Evolutionary conservation across 2,329 filamentous ascomycete genomes (phyloP).

Genomic region (Aschersonia sp.): DNA sequence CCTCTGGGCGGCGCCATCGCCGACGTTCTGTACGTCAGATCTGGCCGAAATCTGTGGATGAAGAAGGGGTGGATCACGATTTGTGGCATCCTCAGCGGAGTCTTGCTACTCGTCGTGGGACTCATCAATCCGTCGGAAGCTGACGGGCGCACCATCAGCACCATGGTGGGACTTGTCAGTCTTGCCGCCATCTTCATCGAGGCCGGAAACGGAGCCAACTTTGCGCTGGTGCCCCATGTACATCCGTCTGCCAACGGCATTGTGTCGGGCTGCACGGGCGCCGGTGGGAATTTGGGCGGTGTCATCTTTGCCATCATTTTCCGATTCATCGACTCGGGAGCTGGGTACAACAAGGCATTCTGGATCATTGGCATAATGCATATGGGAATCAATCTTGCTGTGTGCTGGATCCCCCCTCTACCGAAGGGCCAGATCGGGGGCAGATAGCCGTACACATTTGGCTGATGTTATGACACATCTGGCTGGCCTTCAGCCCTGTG

Average conservation of each 20-base stretch:
- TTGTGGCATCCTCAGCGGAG: constrained; percentile 47
- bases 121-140: constrained; percentile 46
- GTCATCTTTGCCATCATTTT: constrained; percentile 75
- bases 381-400: constrained; percentile 51
- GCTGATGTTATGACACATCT: too few species aligned
- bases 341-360: constrained; percentile 53
- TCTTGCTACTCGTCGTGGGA: constrained; percentile 46
- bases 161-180: constrained; percentile 64
- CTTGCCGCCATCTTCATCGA: constrained; percentile 72
- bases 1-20: constrained; percentile 47
- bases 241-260: constrained; percentile 68
- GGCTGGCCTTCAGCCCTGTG: too few species aligned
- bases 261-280: constrained; percentile 66
- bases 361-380: constrained; percentile 74
- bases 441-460: constrained; percentile 1
- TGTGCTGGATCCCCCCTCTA: constrained; percentile 41
- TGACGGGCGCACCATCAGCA: constrained; percentile 20
- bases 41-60: constrained; percentile 18
- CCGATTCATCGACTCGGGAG: constrained; percentile 50
- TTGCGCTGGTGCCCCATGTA: constrained; percentile 74
- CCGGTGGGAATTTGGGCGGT: constrained; percentile 70
- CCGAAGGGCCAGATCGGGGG: constrained; percentile 29
- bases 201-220: constrained; percentile 75
- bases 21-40: constrained; percentile 32
- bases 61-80: constrained; percentile 30